Base-by-base conservation (phyloP, 371 early-diverging fungal genomes). In the Nematocida sp. region DNA sequence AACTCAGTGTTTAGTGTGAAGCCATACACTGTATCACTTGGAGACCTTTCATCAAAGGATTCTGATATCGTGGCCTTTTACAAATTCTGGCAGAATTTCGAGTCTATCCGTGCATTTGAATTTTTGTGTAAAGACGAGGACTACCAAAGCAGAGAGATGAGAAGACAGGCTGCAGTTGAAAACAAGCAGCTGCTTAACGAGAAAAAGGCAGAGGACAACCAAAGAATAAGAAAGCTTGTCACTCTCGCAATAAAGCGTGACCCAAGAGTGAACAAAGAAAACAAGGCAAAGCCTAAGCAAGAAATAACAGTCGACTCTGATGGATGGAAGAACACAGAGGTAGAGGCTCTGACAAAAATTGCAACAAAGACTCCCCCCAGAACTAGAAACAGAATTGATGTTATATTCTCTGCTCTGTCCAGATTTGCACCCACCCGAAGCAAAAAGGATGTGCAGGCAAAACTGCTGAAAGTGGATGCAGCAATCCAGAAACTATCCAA, bases 21-120 rank as follows among this genome's bases (percentile, higher is more conserved):
- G 74, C 90, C 91, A 84, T 93, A 93, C 39, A 92, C 93, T 23
- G 91, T 93, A n/a, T 71, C 55, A 50, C 86, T 97, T 45, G 96
- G 97, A 66, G 89, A 90, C 83, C 88, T 85, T 45, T 85, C 90
- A 64, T 86, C 92, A 5, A 55, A 90, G 62, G 90, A 91, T 82
- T 92, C 91, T 74, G 90, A 91, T 39, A 93, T 95, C 46, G 95
- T 95, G 83, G 80, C 75, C 23, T 97, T 98, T 89, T 98, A 98
- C 87, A 91, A 92, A 71, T 96, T 94, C 86, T 97, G 94, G 92
- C 92, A 90, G 87, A 91, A 89, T 89, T 92, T 96, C 83, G 94
- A 96, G 82, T 94, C 95, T 52, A 95, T 94, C 94, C 90, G 99
- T 83, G 90, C 93, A 20, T 98, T 96, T 83, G 97, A 97, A 89